These are phyloP conservation scores for Rhynchosporium graminicola DNA, from an alignment of 2,329 filamentous ascomycete species.

Conservation along the genomic window DNA sequence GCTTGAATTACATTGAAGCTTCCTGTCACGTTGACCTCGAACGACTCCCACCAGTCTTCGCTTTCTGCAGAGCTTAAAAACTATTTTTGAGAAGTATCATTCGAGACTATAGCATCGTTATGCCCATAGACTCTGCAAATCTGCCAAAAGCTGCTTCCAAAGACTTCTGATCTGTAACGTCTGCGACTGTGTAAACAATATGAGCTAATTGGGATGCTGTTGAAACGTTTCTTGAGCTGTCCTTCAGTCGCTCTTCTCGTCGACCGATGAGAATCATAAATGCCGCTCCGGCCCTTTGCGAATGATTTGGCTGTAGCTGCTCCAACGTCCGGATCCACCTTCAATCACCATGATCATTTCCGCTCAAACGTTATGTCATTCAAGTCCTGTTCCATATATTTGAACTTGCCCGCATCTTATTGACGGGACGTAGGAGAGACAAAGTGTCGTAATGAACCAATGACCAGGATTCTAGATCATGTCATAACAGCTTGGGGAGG, in stretches of 20 bases:
- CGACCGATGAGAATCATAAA: slow-evolving; percentile 37
- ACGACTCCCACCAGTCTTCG: slow-evolving; percentile 10
- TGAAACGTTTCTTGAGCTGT: slow-evolving; percentile 19
- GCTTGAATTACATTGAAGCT: slow-evolving; percentile 13
- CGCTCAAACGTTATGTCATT: not conserved
- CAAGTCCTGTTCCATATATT: not conserved
- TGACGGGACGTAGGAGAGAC: not conserved
- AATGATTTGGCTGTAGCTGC: slow-evolving; percentile 22
- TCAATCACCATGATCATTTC: slow-evolving; percentile 22
- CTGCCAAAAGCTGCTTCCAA: slow-evolving; percentile 9
- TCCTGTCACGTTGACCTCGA: slow-evolving; percentile 21
- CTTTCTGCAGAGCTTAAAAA: not conserved
- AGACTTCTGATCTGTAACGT: slow-evolving; percentile 29
- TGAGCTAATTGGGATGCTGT: slow-evolving; percentile 20
- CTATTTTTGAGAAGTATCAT: slow-evolving; percentile 10
- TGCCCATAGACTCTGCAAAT: not conserved
- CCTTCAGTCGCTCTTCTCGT: slow-evolving; percentile 16
- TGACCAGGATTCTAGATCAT: too few species aligned
- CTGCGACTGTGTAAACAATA: slow-evolving; percentile 33
- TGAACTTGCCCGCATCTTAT: too few species aligned
- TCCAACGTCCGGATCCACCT: slow-evolving; percentile 30
- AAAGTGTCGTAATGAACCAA: too few species aligned
- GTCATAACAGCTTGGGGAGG: too few species aligned
- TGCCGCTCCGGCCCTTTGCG: slow-evolving; percentile 32
- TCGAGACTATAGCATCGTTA: slow-evolving; percentile 15